Evolutionary conservation across 352 stramenopile species (phyloP), one percentile per base, ranked within the genome.

Genomic region (Pythium sp.): DNA sequence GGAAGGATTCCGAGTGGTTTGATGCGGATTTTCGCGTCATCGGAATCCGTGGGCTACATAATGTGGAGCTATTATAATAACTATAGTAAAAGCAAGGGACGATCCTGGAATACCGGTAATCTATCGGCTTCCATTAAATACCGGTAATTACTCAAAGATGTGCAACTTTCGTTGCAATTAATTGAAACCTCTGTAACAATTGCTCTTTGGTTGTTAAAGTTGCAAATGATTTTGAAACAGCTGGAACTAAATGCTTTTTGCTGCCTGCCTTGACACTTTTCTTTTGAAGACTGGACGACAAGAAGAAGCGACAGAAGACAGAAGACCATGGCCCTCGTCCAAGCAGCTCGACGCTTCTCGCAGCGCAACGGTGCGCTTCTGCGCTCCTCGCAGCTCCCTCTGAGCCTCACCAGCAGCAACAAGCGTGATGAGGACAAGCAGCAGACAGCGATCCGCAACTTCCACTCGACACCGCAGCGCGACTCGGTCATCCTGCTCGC

Each of bases 381-480:
- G 46, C 58, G 65, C 20, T 43, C 30, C 22, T 55, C 57, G 49
- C 54, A 58, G 38, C 41, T 72, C 20, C 38, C 51, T 9, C 34
- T 71, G 47, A 49, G 26, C 7, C 24, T 26, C 22, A 18, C 59
- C 30, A 47, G 56, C 20, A 60, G 56, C 11, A 60, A 3, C 14
- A 54, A 38, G 3, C 15, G 26, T 3, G 53, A 63, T 8, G 60
- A 67, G 28, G 38, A 69, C 20, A 26, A 67, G n/a, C 49, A 51
- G 34, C 18, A 41, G 36, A 61, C 63, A 22, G 72, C 71, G n/a
- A 58, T 77, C 30, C 81, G 84, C 69, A 67, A 69, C 38, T 88
- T 94, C 73, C 87, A 95, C 74, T 72, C 74, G 67, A 88, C 87
- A 43, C 70, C 79, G 20, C 80, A 79, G 68, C 88, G 85, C 46